These are phyloP conservation scores for Calocybe cyanea DNA, from an alignment of 768 basidiomycete genomes.

Conservation along the genomic window DNA sequence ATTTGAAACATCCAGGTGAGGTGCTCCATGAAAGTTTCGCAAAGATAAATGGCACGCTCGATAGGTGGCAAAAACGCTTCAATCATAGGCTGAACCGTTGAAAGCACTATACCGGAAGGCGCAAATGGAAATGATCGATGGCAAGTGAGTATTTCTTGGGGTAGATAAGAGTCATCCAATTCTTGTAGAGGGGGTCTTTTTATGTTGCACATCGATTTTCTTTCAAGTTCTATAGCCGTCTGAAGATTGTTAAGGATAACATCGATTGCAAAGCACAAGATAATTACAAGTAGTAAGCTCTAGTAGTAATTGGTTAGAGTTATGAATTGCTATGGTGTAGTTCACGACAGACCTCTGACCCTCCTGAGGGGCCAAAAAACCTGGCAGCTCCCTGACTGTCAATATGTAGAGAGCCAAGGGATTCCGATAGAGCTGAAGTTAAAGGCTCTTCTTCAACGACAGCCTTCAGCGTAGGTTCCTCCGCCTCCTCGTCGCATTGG, in stretches of 20 bases:
- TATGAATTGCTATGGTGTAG: background rate
- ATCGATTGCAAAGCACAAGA: background rate
- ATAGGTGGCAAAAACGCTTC: conserved; percentile 43
- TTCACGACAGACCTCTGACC: conserved; percentile 39
- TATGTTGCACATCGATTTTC: conserved; percentile 3
- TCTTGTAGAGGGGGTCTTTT: conserved; percentile 26
- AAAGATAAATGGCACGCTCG: conserved; percentile 36
- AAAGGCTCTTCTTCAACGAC: conserved; percentile 25
- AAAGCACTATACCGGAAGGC: conserved; percentile 30
- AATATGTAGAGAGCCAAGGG: conserved; percentile 42
- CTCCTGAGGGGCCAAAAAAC: conserved; percentile 47
- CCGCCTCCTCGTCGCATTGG: conserved; percentile 30
- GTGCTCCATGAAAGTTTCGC: conserved; percentile 45
- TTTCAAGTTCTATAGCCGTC: conserved; percentile 25
- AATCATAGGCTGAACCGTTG: conserved; percentile 35
- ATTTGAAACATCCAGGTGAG: conserved; percentile 50
- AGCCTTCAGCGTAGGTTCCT: conserved; percentile 22
- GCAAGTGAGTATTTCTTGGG: conserved; percentile 38
- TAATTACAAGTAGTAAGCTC: conserved; percentile 41
- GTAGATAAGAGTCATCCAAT: conserved; percentile 41
- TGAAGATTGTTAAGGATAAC: conserved; percentile 1
- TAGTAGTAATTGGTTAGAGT: conserved; percentile 16
- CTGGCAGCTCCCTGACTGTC: conserved; percentile 35
- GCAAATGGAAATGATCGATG: conserved; percentile 43
- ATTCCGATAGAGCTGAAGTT: conserved; percentile 26